Evolutionary conservation across 2,329 filamentous ascomycete genomes (phyloP).

Genomic region (Aureobasidium zeae): DNA sequence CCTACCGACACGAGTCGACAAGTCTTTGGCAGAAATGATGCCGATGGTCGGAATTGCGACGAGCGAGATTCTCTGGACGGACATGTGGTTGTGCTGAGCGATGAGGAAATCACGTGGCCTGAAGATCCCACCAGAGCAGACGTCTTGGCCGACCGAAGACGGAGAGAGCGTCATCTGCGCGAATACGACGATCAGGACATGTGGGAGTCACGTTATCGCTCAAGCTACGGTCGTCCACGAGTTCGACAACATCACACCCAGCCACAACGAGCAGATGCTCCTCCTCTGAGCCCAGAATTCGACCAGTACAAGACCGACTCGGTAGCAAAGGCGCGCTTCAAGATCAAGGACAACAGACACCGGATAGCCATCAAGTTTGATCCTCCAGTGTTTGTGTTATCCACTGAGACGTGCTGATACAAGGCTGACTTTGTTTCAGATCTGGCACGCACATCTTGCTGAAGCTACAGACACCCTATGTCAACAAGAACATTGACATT

Average conservation of each 20-base stretch:
- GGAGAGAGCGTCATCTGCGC: slow-evolving; percentile 13
- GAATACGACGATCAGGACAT: slow-evolving; percentile 15
- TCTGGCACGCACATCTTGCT: slow-evolving; percentile 76
- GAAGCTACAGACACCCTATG: slow-evolving; percentile 78
- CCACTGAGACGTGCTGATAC: background rate
- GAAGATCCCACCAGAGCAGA: slow-evolving; percentile 17
- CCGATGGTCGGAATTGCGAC: slow-evolving; percentile 4
- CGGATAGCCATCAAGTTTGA: slow-evolving; percentile 82
- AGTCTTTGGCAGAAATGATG: background rate
- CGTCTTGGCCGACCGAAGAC: slow-evolving; percentile 16
- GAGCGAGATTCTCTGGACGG: background rate
- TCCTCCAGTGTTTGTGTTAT: slow-evolving; percentile 53
- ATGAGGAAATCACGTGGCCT: slow-evolving; percentile 17
- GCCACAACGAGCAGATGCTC: background rate
- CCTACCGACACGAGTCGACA: slow-evolving; percentile 14
- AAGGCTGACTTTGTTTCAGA: slow-evolving; percentile 27
- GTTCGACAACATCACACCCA: background rate
- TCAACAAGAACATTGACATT: slow-evolving; percentile 76
- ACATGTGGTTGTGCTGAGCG: slow-evolving; percentile 7
- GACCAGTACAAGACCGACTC: slow-evolving; percentile 5
- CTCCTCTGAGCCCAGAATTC: slow-evolving; percentile 1
- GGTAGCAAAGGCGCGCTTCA: slow-evolving; percentile 61
- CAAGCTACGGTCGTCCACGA: slow-evolving; percentile 11
- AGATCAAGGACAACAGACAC: slow-evolving; percentile 71
- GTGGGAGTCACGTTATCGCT: slow-evolving; percentile 14